Percentiles rank a stretch among this genome's conserved stretches.
Evolutionary conservation across 2,329 filamentous ascomycete species (phyloP).

Genomic region (Sporothrix curviconia): DNA sequence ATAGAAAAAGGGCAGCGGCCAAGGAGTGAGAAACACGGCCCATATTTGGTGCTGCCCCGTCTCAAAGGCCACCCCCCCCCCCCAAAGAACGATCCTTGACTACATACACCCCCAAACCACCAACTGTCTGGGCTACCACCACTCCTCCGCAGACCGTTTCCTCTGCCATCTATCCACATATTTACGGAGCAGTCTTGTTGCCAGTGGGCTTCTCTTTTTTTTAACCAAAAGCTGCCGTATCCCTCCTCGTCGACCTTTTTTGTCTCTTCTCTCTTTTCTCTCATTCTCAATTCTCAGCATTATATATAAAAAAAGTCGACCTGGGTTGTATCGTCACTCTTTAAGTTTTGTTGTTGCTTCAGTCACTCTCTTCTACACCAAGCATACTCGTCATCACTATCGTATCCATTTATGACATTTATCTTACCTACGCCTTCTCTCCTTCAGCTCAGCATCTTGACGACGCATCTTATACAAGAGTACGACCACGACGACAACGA

Average conservation of each 20-base stretch:
- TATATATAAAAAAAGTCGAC: background rate
- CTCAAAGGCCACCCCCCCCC: constrained; percentile 11
- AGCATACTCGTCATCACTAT: background rate
- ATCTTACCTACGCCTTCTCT: background rate
- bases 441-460: background rate
- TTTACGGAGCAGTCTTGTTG: constrained; percentile 2
- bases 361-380: background rate
- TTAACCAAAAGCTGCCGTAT: constrained; percentile 14
- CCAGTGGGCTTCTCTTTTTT: background rate
- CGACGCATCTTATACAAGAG: background rate
- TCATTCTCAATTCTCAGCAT: constrained; percentile 6
- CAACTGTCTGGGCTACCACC: constrained; percentile 16
- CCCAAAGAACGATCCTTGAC: background rate
- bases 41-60: constrained; percentile 14
- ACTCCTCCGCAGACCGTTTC: constrained; percentile 19
- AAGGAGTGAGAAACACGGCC: constrained; percentile 12
- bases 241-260: constrained; percentile 9
- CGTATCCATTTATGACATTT: background rate
- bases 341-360: constrained; percentile 15
- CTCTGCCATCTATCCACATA: constrained; percentile 5
- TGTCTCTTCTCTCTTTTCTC: constrained; percentile 1
- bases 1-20: background rate
- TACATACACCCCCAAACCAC: constrained; percentile 13
- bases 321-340: constrained; percentile 14
- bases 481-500: background rate